phyloP scores from a whole-genome alignment of 768 basidiomycete species.

The Lactarius vividus region DNA sequence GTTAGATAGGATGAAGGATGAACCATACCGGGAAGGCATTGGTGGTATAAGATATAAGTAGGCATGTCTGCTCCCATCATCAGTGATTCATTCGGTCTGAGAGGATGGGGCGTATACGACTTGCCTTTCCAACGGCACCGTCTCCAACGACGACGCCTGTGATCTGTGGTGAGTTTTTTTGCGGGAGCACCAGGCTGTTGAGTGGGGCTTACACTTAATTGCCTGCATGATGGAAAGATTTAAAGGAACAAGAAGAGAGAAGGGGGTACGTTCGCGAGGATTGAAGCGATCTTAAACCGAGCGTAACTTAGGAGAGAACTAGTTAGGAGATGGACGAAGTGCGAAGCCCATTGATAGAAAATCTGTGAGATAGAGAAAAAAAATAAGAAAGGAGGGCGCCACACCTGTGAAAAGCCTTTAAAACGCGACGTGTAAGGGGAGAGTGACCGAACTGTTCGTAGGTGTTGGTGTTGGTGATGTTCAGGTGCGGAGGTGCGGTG shows the following conservation, averaged over 20 bases:
- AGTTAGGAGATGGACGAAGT: not conserved
- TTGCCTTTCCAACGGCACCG: conserved; percentile 96
- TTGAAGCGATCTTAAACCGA: conserved; percentile 15
- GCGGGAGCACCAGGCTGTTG: conserved; percentile 8
- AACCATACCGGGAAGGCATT: conserved; percentile 88
- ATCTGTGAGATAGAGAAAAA: not conserved
- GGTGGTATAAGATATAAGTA: conserved; percentile 99
- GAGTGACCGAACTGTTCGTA: not conserved
- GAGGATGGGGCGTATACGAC: conserved; percentile 30
- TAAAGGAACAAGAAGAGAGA: not conserved
- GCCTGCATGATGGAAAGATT: conserved; percentile 62
- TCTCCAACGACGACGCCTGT: conserved; percentile 97
- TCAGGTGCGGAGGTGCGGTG: conserved; percentile 8
- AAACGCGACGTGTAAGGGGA: not conserved
- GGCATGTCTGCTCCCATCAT: conserved; percentile 70
- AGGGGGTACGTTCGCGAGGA: conserved; percentile 6
- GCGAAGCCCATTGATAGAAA: conserved; percentile 1
- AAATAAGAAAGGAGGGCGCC: not conserved
- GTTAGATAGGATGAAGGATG: conserved; percentile 4
- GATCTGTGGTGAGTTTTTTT: conserved; percentile 32
- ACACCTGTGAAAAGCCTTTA: conserved; percentile 1
- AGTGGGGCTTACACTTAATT: conserved; percentile 73
- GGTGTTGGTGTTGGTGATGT: conserved; percentile 13
- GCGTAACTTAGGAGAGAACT: conserved; percentile 5
- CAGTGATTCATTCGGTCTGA: conserved; percentile 28